Evolutionary conservation across 116 monocot species (phyloP), one percentile per base, ranked within the genome.

Genomic region (Trichopus zeylanicus): DNA sequence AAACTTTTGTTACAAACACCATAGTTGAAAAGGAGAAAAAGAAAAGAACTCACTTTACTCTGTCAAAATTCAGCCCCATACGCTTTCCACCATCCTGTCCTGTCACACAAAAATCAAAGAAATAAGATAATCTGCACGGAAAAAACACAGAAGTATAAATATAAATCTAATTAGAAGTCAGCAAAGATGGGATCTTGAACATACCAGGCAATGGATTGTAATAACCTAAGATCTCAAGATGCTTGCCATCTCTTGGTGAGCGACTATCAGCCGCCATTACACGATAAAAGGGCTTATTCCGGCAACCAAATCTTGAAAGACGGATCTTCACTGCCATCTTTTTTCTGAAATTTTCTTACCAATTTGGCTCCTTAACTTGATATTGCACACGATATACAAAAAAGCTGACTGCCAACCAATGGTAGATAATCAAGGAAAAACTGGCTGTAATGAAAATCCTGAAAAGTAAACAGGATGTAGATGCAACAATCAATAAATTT

Each of bases 151-250:
- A 26, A 56, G 29, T 52, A 4, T 26, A 22, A 5, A 10, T 1
- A 6, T 16, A 19, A 51, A 52, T 0, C 13, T 21, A 52, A 23
- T 8, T 5, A 52, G 22, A 26, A 56, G n/a, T n/a, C n/a, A n/a
- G n/a, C n/a, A 56, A 26, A 56, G 29, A 56, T 28, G 29, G 26
- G 56, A 56, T 19, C n/a, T n/a, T n/a, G 18, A 13, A 18, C n/a
- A 19, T 49, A 78, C 78, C 73, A 15, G 78, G 78, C 23, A 78
- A 65, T 29, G 78, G 78, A 51, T 78, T 78, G 65, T 95, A 95
- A 69, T 95, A 90, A 34, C 90, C 95, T 48, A 95, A 72, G 39
- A 90, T 58, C 56, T 95, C 87, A 18, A 95, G 86, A 52, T 90
- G 90, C 73, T 83, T 86, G 26, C 90, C 95, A 55, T 95, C 95